A percentile compares a stretch with the other conserved stretches of the same genome.
Evolutionary conservation across 306 rosid species (phyloP).

Genomic region (Citrullus mucosospermus): DNA sequence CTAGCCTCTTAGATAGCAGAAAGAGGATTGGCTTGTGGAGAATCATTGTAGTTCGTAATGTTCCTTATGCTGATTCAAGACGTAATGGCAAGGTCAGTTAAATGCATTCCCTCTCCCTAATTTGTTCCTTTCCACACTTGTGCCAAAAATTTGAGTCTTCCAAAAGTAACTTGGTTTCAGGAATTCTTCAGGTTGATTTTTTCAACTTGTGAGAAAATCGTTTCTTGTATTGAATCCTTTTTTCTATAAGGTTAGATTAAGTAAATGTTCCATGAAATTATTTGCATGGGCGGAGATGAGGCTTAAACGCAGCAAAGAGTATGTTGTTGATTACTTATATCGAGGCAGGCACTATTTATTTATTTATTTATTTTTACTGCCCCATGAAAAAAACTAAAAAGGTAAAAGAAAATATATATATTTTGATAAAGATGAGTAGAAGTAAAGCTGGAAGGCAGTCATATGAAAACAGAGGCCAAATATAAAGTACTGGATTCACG

Average conservation of each 20-base stretch:
- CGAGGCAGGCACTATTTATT: background rate
- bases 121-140: background rate
- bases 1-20: constrained; percentile 49
- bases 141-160: background rate
- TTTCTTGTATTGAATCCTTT: background rate
- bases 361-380: too few species aligned
- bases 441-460: background rate
- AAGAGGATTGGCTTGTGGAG: constrained; percentile 85
- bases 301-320: background rate
- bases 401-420: too few species aligned
- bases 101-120: background rate
- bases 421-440: background rate
- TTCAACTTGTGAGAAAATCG: background rate
- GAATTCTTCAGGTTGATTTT: background rate
- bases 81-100: constrained; percentile 91
- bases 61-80: constrained; percentile 77
- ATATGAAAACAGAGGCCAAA: background rate
- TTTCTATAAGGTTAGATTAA: background rate
- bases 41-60: constrained; percentile 62
- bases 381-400: background rate
- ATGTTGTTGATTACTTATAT: background rate
- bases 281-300: background rate
- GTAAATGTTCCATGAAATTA: background rate
- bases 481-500: background rate
- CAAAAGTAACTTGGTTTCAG: background rate